phyloP scores from a whole-genome alignment of 169 alveolate species.

The Plasmodium cynomolgi region DNA sequence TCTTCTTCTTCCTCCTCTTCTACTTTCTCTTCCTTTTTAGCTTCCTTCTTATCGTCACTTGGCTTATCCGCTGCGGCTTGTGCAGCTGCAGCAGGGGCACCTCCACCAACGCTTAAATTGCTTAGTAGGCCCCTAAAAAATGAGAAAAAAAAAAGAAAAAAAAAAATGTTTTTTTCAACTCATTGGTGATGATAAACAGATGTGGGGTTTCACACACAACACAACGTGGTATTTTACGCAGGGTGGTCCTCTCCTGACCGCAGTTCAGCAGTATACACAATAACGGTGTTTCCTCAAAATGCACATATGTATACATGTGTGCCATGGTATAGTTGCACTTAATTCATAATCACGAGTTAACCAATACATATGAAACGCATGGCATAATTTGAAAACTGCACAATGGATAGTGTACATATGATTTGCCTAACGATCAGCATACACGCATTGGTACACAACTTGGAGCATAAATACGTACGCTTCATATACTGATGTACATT shows the following conservation, averaged over 20 bases:
- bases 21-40: constrained; percentile 76
- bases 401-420: not conserved
- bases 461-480: not conserved
- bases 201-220: not conserved
- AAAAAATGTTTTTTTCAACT: not conserved
- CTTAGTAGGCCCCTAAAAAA: constrained; percentile 58
- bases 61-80: constrained; percentile 66
- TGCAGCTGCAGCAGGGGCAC: constrained; percentile 76
- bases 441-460: constrained; percentile 8
- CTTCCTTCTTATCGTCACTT: constrained; percentile 74
- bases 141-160: not conserved
- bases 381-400: not conserved
- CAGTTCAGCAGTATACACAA: not conserved
- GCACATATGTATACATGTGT: constrained; percentile 5
- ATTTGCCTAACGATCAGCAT: not conserved
- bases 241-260: not conserved
- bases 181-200: not conserved
- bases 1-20: constrained; percentile 81
- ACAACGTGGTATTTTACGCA: not conserved
- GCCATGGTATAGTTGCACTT: constrained; percentile 78
- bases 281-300: not conserved
- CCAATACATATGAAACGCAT: not conserved
- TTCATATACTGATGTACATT: not conserved
- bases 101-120: constrained; percentile 83
- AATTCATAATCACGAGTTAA: constrained; percentile 20